Base-by-base conservation (phyloP, 352 stramenopile species). In the Pythium aquatile region DNA sequence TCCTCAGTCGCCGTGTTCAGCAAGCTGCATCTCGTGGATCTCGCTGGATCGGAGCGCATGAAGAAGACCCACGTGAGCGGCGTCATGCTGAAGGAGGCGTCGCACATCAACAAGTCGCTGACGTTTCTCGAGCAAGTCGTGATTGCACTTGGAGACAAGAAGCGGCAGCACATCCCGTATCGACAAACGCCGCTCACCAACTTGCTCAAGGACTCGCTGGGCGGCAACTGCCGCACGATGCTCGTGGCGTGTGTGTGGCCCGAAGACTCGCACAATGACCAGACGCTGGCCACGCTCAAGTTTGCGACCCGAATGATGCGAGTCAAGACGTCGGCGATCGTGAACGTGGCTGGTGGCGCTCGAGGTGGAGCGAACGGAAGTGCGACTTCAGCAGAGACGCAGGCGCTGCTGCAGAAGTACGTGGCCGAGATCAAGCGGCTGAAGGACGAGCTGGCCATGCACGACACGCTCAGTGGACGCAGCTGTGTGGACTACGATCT, bases 21-120 rank as follows among this genome's bases (percentile, higher is more conserved):
- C 67, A 98, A 98, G 62, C 79, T 98, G 35, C 97, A 98, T 61
- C 86, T 98, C 24, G 91, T 98, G 10, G 93, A 98, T 65, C 79
- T 98, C 32, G 93, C 93, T 0, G 93, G 93, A 10, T 97, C 90
- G 5, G 93, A 98, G 73, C 97, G 97, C 51, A 97, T 91, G 77
- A 90, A 96, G 61, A 83, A 84, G 33, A 85, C 82, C 1, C 72
- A 75, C 17, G 75, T 84, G n/a, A 76, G 77, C 4, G 83, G 81
- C 7, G 80, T 78, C 35, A 77, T 77, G 49, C 70, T 82, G 3
- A 79, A 77, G 8, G 74, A 81, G 14, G 73, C 82, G 5, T 80
- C 78, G 28, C 82, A 88, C 53, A 87, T 88, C 59, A 87, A 90
- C 76, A 80, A 77, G 61, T 92, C 74, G 52, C 65, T 89, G 53